Conservation (phyloP, 78 protist species). For the Dictyostelium firmibasis region DNA sequence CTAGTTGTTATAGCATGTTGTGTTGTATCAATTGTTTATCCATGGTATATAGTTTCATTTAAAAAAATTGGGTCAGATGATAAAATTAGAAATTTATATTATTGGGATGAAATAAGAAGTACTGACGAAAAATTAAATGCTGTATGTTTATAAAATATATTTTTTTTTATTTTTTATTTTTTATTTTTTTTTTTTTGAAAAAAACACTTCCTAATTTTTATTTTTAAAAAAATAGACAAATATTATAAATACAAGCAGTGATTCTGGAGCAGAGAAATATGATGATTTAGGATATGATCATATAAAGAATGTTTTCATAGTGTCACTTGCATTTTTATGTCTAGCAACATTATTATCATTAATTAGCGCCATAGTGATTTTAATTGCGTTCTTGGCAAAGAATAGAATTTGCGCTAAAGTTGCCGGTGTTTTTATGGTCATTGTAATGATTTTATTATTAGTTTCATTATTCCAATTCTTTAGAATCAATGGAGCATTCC, state of each 20-base stretch:
- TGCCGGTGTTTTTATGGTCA: neutral
- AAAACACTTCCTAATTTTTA: neutral
- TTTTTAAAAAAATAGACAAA: neutral
- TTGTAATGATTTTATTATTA: neutral
- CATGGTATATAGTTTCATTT: neutral
- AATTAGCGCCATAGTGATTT: neutral
- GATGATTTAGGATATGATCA: neutral
- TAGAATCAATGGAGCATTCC: neutral
- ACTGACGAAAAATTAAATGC: neutral
- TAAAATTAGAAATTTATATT: neutral
- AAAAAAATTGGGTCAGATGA: neutral
- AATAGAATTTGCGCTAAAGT: neutral
- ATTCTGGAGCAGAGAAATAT: neutral
- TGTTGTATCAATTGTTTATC: neutral
- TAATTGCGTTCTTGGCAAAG: neutral
- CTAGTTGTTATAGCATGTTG: neutral
- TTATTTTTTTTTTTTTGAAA: neutral
- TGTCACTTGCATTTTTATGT: neutral
- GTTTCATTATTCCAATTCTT: slow-evolving; percentile 11
- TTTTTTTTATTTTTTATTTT: neutral
- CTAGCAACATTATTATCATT: neutral
- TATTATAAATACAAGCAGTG: neutral
- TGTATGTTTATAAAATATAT: neutral
- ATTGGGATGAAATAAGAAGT: neutral
- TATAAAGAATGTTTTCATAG: neutral